A percentile compares a stretch with the other conserved stretches of the same genome.
Evolutionary conservation across 2,329 filamentous ascomycete species (phyloP).

Genomic region (Colletotrichum liaoningense): DNA sequence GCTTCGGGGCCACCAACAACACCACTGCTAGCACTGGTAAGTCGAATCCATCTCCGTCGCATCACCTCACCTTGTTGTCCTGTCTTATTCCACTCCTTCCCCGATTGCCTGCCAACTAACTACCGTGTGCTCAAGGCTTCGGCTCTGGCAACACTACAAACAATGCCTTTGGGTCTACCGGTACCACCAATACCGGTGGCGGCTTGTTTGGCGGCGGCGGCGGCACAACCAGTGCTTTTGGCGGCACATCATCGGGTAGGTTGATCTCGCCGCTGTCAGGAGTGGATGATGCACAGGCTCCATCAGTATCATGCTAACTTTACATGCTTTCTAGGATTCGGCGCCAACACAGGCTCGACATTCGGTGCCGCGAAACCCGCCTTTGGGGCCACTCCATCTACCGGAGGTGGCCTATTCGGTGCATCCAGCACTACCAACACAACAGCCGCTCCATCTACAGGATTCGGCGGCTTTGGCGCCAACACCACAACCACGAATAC

Average conservation of each 20-base stretch:
- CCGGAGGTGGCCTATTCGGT: slow-evolving; percentile 60
- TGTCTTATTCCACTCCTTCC: background rate
- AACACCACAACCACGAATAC: slow-evolving; percentile 45
- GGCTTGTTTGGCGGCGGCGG: slow-evolving; percentile 43
- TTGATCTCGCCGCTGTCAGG: background rate
- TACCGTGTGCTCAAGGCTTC: slow-evolving; percentile 46
- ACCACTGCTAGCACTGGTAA: slow-evolving; percentile 60
- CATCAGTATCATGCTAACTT: background rate
- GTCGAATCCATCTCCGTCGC: slow-evolving; percentile 42
- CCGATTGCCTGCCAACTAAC: slow-evolving; percentile 29
- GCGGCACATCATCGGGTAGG: slow-evolving; percentile 30
- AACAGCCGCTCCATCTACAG: slow-evolving; percentile 47
- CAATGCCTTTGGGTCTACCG: slow-evolving; percentile 58
- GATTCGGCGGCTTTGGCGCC: slow-evolving; percentile 55
- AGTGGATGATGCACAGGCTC: background rate
- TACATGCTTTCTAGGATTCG: slow-evolving; percentile 42
- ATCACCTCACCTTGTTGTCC: background rate
- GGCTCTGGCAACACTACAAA: slow-evolving; percentile 49
- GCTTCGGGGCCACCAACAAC: slow-evolving; percentile 60
- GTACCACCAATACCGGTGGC: slow-evolving; percentile 43
- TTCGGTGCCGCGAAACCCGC: slow-evolving; percentile 49
- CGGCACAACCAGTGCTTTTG: slow-evolving; percentile 24
- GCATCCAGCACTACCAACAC: slow-evolving; percentile 47
- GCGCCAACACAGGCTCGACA: slow-evolving; percentile 47
- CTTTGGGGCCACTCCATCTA: slow-evolving; percentile 37